phyloP scores from a whole-genome alignment of 2,329 filamentous ascomycete species.

The Fusarium oxysporum region DNA sequence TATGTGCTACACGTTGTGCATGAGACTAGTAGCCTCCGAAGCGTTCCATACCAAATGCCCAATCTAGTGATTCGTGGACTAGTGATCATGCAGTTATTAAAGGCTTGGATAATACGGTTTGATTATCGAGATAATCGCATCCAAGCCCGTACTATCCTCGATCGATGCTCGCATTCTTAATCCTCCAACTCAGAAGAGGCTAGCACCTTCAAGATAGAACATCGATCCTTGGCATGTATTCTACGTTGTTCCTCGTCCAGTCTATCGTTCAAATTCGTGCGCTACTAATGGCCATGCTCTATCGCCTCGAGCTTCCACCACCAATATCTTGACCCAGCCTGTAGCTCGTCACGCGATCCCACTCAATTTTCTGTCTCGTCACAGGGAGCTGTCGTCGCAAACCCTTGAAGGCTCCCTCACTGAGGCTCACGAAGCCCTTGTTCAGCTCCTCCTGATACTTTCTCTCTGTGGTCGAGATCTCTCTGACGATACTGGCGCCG shows the following conservation, averaged over 20 bases:
- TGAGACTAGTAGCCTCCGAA: neutral
- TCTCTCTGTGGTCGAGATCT: constrained; percentile 84
- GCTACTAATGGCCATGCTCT: constrained; percentile 28
- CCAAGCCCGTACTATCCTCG: neutral
- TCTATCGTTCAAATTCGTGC: constrained; percentile 33
- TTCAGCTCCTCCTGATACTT: constrained; percentile 98
- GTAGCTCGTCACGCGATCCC: constrained; percentile 98
- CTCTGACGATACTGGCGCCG: constrained; percentile 77
- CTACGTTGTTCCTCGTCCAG: constrained; percentile 6
- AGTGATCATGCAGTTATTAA: neutral
- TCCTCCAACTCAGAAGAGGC: neutral
- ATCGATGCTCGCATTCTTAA: neutral
- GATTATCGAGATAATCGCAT: constrained; percentile 28
- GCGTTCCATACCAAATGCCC: neutral
- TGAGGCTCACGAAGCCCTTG: constrained; percentile 85
- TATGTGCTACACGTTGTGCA: constrained; percentile 1
- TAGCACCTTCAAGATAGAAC: neutral
- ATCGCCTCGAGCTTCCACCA: constrained; percentile 66
- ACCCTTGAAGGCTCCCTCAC: constrained; percentile 95
- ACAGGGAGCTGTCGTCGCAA: constrained; percentile 93
- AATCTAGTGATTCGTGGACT: neutral
- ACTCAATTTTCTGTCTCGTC: constrained; percentile 98
- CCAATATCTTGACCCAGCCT: constrained; percentile 84
- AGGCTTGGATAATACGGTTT: neutral
- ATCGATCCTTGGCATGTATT: constrained; percentile 15